Evolutionary conservation across 1,284 basidiomycete species (phyloP).

Genomic region (Gastroboletus turbinatus): DNA sequence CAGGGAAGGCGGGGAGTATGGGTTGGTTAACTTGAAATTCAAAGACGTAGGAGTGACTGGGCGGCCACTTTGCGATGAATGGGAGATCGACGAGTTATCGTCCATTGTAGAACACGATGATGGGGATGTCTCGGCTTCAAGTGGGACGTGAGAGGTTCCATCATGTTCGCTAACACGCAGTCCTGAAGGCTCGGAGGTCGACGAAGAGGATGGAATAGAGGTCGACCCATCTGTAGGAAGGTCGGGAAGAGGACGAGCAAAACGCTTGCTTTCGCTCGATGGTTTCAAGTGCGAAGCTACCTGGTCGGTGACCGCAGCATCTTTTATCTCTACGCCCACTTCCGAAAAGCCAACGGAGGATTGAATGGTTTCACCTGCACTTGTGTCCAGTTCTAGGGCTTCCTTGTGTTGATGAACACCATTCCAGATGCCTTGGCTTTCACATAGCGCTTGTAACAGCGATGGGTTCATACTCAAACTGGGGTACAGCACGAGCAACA

Average conservation of each 20-base stretch:
- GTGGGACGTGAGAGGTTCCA: background rate
- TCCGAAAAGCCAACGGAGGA: background rate
- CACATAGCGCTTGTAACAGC: conserved; percentile 70
- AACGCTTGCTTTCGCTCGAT: conserved; percentile 19
- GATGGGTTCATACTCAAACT: conserved; percentile 79
- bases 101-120: conserved; percentile 29
- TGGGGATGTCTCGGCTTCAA: conserved; percentile 25
- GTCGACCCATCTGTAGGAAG: conserved; percentile 19
- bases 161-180: conserved; percentile 1
- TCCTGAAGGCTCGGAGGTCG: conserved; percentile 9
- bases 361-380: conserved; percentile 1
- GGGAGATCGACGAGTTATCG: conserved; percentile 34
- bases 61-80: conserved; percentile 28
- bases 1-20: conserved; percentile 40
- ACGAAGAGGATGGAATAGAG: conserved; percentile 4
- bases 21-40: conserved; percentile 36
- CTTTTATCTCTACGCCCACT: background rate
- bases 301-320: background rate
- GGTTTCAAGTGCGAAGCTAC: background rate
- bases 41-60: conserved; percentile 41
- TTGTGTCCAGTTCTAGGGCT: conserved; percentile 4
- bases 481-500: conserved; percentile 78
- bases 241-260: conserved; percentile 28
- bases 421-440: conserved; percentile 66
- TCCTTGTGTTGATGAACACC: conserved; percentile 22